phyloP scores from a whole-genome alignment of 306 rosid species.

The Ochetophila trinervis region DNA sequence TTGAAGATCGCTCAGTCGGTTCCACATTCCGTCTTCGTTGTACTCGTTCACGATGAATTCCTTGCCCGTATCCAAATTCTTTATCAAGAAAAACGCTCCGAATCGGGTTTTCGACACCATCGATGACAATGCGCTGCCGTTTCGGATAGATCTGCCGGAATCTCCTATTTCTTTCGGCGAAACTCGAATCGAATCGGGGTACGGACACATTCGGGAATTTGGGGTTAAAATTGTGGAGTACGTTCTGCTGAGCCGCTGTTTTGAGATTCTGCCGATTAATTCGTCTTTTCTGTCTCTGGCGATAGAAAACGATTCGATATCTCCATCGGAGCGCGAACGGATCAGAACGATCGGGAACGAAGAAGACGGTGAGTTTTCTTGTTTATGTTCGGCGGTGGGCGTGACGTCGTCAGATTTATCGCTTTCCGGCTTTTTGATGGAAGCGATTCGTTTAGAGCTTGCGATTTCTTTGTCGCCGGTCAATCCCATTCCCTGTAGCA shows the following conservation, averaged over 20 bases:
- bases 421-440: constrained; percentile 12
- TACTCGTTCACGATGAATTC: constrained; percentile 76
- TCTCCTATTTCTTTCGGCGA: background rate
- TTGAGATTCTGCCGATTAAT: constrained; percentile 46
- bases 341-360: constrained; percentile 36
- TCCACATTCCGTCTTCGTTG: constrained; percentile 73
- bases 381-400: background rate
- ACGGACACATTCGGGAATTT: constrained; percentile 2
- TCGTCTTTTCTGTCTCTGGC: constrained; percentile 46
- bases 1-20: constrained; percentile 65
- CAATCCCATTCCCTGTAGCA: constrained; percentile 70
- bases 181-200: constrained; percentile 9
- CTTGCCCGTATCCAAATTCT: constrained; percentile 75
- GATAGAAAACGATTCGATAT: constrained; percentile 38
- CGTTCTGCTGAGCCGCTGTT: constrained; percentile 61
- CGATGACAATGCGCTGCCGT: constrained; percentile 15
- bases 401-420: background rate
- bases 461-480: constrained; percentile 33
- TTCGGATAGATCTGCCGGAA: constrained; percentile 2
- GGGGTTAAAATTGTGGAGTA: constrained; percentile 25
- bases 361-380: background rate
- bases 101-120: constrained; percentile 14
- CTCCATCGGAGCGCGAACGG: constrained; percentile 68
- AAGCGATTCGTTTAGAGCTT: constrained; percentile 16
- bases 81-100: constrained; percentile 67